These are phyloP conservation scores for Saturnispora serradocipensis DNA, from an alignment of 805 yeast genomes.

Conservation along the genomic window DNA sequence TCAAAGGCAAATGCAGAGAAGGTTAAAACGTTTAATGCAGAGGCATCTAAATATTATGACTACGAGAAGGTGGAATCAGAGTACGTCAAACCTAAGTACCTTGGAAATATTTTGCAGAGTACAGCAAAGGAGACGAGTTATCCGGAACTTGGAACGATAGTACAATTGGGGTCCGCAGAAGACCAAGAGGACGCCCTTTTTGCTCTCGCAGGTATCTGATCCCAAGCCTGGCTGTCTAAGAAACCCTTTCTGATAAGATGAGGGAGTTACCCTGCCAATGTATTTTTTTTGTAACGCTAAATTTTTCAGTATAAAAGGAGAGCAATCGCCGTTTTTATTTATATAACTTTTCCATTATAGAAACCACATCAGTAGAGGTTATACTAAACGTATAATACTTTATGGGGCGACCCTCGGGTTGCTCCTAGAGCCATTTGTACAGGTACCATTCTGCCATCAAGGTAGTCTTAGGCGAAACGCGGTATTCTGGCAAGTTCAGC, in stretches of 20 bases:
- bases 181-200: slow-evolving; percentile 25
- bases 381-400: slow-evolving; percentile 54
- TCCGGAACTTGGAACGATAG: slow-evolving; percentile 16
- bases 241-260: not conserved
- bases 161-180: slow-evolving; percentile 26
- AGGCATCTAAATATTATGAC: slow-evolving; percentile 45
- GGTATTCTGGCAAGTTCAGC: slow-evolving; percentile 38
- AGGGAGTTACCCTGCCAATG: slow-evolving; percentile 5
- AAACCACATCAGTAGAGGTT: slow-evolving; percentile 69
- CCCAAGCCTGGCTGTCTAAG: not conserved
- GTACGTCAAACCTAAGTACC: slow-evolving; percentile 39
- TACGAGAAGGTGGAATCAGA: slow-evolving; percentile 41
- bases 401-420: slow-evolving; percentile 10
- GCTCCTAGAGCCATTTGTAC: slow-evolving; percentile 39
- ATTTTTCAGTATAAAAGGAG: slow-evolving; percentile 9
- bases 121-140: slow-evolving; percentile 1
- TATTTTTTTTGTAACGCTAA: not conserved
- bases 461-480: slow-evolving; percentile 22
- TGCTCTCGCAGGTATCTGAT: slow-evolving; percentile 21
- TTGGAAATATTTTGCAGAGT: slow-evolving; percentile 8
- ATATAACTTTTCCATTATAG: slow-evolving; percentile 19
- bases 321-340: not conserved
- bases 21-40: slow-evolving; percentile 21
- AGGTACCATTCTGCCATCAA: slow-evolving; percentile 33
- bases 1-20: slow-evolving; percentile 30